Evolutionary conservation across 768 basidiomycete species (phyloP), one percentile per base, ranked within the genome.

Genomic region (Tubosaeta sp.): DNA sequence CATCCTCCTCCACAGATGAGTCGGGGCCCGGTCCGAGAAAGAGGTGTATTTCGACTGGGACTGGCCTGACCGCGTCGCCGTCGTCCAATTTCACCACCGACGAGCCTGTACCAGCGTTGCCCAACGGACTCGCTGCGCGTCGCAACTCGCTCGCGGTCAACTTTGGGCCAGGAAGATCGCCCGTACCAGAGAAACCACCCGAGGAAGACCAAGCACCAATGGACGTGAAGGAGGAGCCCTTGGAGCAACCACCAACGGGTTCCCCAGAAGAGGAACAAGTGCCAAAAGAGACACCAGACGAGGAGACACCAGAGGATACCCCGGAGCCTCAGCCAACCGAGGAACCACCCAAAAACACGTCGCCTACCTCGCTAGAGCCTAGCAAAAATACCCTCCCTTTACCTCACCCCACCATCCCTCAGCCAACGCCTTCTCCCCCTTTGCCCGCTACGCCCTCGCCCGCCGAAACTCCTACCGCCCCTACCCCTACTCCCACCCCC

Each of bases 81-180:
- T 16, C 57, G 7, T 19, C 35, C 38, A 54, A 14, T 14, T 52
- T 62, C 37, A 29, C 41, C 25, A 48, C 53, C 0, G 59, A 63
- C 45, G 63, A 61, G 17, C 60, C 68, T 10, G 55, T 66, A 8
- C 67, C 67, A 3, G 43, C 59, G 17, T 22, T 70, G 44, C 67
- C 68, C 11, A 58, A 52, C 41, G 48, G 47, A 41, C 29, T 47
- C 2, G 4, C 48, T 1, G 43, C 48, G 1, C 62, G 67, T 35
- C 67, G 67, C 38, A 70, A 70, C 46, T 70, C 68, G 46, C 45
- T 69, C 13, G 65, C 68, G 16, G 43, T 60, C 41, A 52, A 53
- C 16, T 59, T 68, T 55, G 58, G 56, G 6, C 51, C 61, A 29
- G 58, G 46, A n/a, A 56, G 55, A 56, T 49, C 58, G n/a, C 38